Conservation (phyloP, 768 basidiomycete genomes). For the Tubosaeta brunneosetosa region DNA sequence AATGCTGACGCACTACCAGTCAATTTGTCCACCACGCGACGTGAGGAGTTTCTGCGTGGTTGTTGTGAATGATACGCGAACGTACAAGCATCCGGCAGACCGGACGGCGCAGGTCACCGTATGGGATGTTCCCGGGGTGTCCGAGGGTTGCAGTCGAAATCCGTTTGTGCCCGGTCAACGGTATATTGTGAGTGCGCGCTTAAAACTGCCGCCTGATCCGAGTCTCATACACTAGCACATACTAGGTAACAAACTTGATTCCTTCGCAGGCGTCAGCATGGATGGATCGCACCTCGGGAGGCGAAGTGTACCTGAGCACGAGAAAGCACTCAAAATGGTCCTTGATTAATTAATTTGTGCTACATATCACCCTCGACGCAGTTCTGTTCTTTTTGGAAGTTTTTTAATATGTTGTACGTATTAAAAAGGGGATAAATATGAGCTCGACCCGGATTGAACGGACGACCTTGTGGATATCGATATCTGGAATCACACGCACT, state of each 20-base stretch:
- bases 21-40: constrained; percentile 64
- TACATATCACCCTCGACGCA: not conserved
- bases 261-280: constrained; percentile 68
- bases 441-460: constrained; percentile 42
- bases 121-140: constrained; percentile 66
- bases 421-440: constrained; percentile 5
- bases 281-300: constrained; percentile 57
- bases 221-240: not conserved
- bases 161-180: constrained; percentile 58
- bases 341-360: constrained; percentile 17
- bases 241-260: constrained; percentile 55
- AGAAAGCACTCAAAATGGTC: constrained; percentile 64
- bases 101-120: constrained; percentile 75
- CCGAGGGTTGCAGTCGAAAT: constrained; percentile 47
- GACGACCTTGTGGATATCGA: constrained; percentile 39
- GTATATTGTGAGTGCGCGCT: constrained; percentile 51
- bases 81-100: constrained; percentile 44
- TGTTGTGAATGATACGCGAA: constrained; percentile 59
- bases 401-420: not conserved
- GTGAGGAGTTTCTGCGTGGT: constrained; percentile 76
- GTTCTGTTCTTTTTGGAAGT: not conserved
- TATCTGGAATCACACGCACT: constrained; percentile 33
- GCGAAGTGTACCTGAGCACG: constrained; percentile 68
- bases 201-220: not conserved
- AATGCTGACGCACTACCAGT: constrained; percentile 32